A percentile compares a stretch with the other conserved stretches of the same genome.
Conservation (phyloP, 2,329 filamentous ascomycete species). For the Trichoderma cornu-damae region DNA sequence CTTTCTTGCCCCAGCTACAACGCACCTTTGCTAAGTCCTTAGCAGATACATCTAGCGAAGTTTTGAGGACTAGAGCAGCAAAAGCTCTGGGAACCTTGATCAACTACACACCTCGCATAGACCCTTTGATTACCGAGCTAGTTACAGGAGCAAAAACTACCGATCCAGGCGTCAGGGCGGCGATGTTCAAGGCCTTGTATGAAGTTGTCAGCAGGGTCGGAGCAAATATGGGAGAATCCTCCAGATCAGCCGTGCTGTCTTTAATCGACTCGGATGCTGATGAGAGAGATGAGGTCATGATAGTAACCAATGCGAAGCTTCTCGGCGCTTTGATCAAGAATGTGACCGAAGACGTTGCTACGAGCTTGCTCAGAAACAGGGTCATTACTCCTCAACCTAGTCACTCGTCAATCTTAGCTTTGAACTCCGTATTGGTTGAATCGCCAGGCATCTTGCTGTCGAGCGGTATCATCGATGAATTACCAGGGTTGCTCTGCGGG, state of each 20-base stretch:
- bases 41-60: conserved; percentile 86
- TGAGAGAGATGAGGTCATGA: conserved; percentile 70
- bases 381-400: conserved; percentile 73
- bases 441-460: conserved; percentile 65
- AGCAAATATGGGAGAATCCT: conserved; percentile 87
- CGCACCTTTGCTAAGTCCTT: conserved; percentile 95
- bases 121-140: conserved; percentile 86
- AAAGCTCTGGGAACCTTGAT: conserved; percentile 93
- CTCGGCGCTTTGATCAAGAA: conserved; percentile 87
- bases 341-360: conserved; percentile 66
- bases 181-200: conserved; percentile 95
- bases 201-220: conserved; percentile 96
- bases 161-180: conserved; percentile 81
- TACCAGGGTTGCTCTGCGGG: conserved; percentile 70
- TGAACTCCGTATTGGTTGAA: conserved; percentile 85
- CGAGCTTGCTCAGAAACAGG: conserved; percentile 57
- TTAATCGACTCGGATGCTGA: conserved; percentile 83
- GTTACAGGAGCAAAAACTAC: conserved; percentile 89
- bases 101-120: conserved; percentile 89
- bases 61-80: conserved; percentile 79
- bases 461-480: conserved; percentile 62
- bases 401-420: conserved; percentile 72
- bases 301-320: conserved; percentile 84
- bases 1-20: conserved; percentile 93
- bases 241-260: conserved; percentile 75